phyloP scores from a whole-genome alignment of 2,329 filamentous ascomycete genomes.

The Immersiporthe knoxdaviesiana region DNA sequence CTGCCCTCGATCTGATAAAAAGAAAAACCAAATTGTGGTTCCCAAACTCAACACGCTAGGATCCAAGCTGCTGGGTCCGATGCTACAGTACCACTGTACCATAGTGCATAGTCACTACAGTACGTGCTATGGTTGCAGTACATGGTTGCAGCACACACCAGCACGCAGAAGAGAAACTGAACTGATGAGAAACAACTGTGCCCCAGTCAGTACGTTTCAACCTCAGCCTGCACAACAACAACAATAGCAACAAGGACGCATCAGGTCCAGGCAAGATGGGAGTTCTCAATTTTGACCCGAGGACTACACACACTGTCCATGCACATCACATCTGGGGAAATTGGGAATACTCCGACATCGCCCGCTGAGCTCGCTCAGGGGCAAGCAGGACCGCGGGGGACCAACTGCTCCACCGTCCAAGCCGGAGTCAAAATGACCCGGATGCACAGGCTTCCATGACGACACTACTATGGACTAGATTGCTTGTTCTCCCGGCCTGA shows the following conservation, averaged over 20 bases:
- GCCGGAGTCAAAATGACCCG: not conserved
- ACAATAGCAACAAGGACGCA: no score
- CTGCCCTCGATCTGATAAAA: conserved; percentile 13
- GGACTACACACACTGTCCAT: not conserved
- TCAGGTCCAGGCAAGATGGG: not conserved
- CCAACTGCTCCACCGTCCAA: not conserved
- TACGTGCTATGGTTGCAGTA: not conserved
- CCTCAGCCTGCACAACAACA: not conserved
- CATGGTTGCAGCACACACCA: no score
- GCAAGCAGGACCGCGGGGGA: not conserved
- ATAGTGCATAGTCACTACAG: not conserved
- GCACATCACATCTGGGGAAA: not conserved
- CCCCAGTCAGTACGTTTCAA: not conserved
- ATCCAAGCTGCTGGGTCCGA: not conserved
- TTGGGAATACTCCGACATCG: not conserved
- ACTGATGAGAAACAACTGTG: not conserved
- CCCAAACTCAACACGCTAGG: not conserved
- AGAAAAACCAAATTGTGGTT: conserved; percentile 1
- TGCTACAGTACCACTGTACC: not conserved
- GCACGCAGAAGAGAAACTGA: no score
- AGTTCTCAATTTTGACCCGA: not conserved
- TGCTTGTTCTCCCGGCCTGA: not conserved
- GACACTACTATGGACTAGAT: not conserved
- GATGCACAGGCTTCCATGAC: not conserved
- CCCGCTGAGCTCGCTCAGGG: not conserved